Conservation (phyloP, 352 stramenopile species). For the Pythium dissimile region DNA sequence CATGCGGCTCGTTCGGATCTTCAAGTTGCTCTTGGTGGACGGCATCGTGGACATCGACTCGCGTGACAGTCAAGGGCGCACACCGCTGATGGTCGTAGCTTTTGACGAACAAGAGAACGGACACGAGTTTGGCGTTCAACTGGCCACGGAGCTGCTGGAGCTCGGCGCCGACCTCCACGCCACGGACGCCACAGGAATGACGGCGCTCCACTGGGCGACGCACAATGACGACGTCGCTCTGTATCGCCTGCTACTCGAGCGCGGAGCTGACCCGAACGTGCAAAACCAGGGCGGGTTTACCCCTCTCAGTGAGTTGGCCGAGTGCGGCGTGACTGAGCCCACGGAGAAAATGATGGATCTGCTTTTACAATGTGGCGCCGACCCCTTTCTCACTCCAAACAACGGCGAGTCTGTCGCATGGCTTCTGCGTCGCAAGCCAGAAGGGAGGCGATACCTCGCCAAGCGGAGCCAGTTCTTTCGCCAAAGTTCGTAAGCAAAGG, state of each 20-base stretch:
- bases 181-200: neutral
- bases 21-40: neutral
- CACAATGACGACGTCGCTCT: neutral
- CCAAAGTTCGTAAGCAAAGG: no score
- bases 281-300: neutral
- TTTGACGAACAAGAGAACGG: neutral
- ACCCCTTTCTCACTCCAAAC: neutral
- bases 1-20: neutral
- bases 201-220: neutral
- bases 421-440: neutral
- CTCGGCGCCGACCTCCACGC: neutral
- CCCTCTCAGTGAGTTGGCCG: neutral
- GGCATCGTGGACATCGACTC: constrained; percentile 1
- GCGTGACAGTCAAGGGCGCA: neutral
- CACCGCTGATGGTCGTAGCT: neutral
- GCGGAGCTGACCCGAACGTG: neutral
- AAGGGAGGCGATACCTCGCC: neutral
- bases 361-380: constrained; percentile 6
- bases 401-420: neutral
- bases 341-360: neutral
- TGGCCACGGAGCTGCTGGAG: neutral
- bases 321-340: neutral
- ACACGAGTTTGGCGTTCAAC: neutral
- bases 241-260: neutral
- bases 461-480: neutral